A percentile compares a stretch with the other conserved stretches of the same genome.
phyloP scores from a whole-genome alignment of 73 alveolate species.

The Paramecium biaurelia region DNA sequence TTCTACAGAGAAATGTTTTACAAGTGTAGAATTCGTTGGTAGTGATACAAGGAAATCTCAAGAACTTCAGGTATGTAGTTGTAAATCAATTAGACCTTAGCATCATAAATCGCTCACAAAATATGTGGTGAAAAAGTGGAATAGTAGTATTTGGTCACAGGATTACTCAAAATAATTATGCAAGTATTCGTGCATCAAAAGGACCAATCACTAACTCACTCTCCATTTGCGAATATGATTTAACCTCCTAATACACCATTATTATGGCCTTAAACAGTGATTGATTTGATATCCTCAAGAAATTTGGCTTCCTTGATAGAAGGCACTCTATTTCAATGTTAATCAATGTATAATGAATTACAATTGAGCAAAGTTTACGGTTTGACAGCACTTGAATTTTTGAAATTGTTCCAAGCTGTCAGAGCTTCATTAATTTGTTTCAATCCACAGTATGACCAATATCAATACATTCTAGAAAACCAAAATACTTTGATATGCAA shows the following conservation, averaged over 20 bases:
- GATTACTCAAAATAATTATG: background rate
- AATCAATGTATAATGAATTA: background rate
- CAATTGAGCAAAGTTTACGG: constrained; percentile 11
- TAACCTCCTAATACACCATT: constrained; percentile 15
- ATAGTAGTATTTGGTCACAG: background rate
- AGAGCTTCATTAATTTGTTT: background rate
- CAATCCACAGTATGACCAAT: constrained; percentile 12
- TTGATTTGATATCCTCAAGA: background rate
- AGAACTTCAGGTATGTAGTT: constrained; percentile 17
- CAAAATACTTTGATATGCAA: constrained; percentile 19
- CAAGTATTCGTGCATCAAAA: constrained; percentile 1
- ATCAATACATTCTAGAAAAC: background rate
- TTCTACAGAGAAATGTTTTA: constrained; percentile 38
- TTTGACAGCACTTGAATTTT: background rate
- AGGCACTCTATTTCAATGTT: background rate
- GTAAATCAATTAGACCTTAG: background rate
- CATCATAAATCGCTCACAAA: constrained; percentile 19
- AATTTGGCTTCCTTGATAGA: background rate
- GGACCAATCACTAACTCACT: background rate
- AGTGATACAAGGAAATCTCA: background rate
- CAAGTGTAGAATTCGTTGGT: constrained; percentile 37
- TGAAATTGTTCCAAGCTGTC: background rate
- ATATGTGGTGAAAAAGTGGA: background rate
- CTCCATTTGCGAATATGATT: constrained; percentile 22
- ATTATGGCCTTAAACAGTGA: background rate